Evolutionary conservation across 2,329 filamentous ascomycete species (phyloP).

Genomic region (Aspergillus sp.): DNA sequence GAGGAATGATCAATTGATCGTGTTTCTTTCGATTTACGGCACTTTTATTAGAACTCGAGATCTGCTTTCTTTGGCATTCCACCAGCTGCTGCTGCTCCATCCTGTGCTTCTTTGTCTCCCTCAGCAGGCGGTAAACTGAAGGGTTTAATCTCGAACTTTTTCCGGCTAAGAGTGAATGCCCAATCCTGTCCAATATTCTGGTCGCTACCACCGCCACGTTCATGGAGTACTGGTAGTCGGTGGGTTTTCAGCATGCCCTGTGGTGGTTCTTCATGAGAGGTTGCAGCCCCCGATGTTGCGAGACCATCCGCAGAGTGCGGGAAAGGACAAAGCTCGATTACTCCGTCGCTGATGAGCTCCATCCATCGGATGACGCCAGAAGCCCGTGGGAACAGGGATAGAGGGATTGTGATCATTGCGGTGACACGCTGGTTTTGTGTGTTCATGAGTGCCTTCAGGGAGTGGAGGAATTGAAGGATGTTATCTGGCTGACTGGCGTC

Average conservation of each 20-base stretch:
- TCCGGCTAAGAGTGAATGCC: constrained; percentile 82
- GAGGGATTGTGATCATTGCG: constrained; percentile 70
- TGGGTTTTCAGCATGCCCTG: constrained; percentile 85
- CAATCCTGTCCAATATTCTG: constrained; percentile 74
- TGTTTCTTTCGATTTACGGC: background rate
- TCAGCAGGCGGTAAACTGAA: constrained; percentile 86
- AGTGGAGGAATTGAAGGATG: constrained; percentile 76
- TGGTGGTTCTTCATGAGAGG: constrained; percentile 65
- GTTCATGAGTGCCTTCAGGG: constrained; percentile 69
- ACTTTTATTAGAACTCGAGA: constrained; percentile 62
- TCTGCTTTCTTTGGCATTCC: constrained; percentile 59
- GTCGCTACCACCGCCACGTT: constrained; percentile 76
- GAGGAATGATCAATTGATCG: constrained; percentile 21
- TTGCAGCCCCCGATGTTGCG: constrained; percentile 50
- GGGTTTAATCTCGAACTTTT: constrained; percentile 77
- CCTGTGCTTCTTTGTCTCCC: constrained; percentile 63
- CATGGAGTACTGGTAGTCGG: constrained; percentile 76
- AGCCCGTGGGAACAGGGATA: constrained; percentile 71
- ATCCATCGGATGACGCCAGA: constrained; percentile 79
- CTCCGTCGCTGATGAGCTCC: constrained; percentile 78
- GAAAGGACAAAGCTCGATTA: constrained; percentile 75
- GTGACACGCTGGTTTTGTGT: constrained; percentile 62
- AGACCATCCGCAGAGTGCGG: constrained; percentile 55
- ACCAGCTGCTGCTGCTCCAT: constrained; percentile 36
- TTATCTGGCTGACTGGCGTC: constrained; percentile 64